These are phyloP conservation scores for Ustilago esculenta DNA, from an alignment of 1,284 basidiomycete genomes.

Conservation along the genomic window DNA sequence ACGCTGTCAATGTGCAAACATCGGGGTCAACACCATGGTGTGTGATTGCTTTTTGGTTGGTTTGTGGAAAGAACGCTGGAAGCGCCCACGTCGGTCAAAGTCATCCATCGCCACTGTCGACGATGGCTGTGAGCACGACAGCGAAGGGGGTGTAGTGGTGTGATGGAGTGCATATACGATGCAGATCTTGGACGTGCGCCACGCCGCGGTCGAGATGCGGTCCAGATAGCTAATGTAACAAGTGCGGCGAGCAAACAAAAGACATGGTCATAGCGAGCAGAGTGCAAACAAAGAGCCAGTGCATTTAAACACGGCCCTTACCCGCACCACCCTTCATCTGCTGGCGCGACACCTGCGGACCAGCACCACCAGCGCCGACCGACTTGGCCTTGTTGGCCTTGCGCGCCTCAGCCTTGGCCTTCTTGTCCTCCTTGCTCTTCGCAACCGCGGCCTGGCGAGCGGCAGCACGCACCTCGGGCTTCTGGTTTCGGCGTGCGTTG, in stretches of 20 bases:
- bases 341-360: constrained; percentile 92
- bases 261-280: not conserved
- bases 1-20: not conserved
- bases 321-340: constrained; percentile 83
- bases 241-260: constrained; percentile 16
- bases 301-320: constrained; percentile 59
- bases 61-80: constrained; percentile 10
- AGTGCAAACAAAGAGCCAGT: constrained; percentile 1
- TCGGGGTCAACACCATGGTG: constrained; percentile 30
- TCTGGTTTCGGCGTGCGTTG: constrained; percentile 80
- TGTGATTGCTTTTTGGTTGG: constrained; percentile 43
- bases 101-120: constrained; percentile 6
- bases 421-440: constrained; percentile 90
- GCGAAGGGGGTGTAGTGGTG: constrained; percentile 3
- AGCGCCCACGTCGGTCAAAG: constrained; percentile 4
- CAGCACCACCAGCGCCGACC: constrained; percentile 66
- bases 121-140: constrained; percentile 2
- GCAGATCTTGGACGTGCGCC: constrained; percentile 8
- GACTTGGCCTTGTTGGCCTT: constrained; percentile 72
- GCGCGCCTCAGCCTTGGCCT: constrained; percentile 70
- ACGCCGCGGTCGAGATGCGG: constrained; percentile 13
- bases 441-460: constrained; percentile 88
- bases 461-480: constrained; percentile 83
- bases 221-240: constrained; percentile 46
- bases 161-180: constrained; percentile 26